phyloP scores from a whole-genome alignment of 2,329 filamentous ascomycete species.

The Polytolypa hystricis region DNA sequence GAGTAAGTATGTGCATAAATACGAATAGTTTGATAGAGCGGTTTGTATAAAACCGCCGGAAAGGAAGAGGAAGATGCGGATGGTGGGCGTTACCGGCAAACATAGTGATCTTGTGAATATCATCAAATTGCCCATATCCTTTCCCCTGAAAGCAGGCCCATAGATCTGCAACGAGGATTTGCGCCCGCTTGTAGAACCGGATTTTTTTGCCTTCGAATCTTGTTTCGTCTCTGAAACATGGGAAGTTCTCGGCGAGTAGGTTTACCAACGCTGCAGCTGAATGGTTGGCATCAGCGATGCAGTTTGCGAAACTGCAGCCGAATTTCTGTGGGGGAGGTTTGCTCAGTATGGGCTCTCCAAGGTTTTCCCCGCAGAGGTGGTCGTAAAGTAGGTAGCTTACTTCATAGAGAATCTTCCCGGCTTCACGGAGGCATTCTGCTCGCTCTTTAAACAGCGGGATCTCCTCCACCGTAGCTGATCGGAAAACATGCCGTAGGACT shows the following conservation, averaged over 20 bases:
- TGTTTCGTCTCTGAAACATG: slow-evolving; percentile 75
- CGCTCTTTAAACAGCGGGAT: slow-evolving; percentile 77
- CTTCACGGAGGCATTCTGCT: slow-evolving; percentile 68
- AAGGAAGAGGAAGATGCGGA: slow-evolving; percentile 1
- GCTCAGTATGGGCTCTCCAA: background rate
- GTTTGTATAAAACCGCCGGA: too few relatives aligned
- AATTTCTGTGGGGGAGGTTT: slow-evolving; percentile 49
- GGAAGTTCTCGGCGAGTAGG: slow-evolving; percentile 67
- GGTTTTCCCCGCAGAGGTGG: too few relatives aligned
- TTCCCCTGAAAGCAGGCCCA: slow-evolving; percentile 91
- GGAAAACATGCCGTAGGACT: slow-evolving; percentile 64
- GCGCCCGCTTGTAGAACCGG: slow-evolving; percentile 82
- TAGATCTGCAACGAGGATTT: slow-evolving; percentile 89
- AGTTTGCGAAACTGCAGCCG: slow-evolving; percentile 58
- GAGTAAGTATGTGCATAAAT: background rate
- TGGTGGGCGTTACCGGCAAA: slow-evolving; percentile 61
- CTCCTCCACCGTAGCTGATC: slow-evolving; percentile 73
- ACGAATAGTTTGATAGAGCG: background rate
- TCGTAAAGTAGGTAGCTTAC: slow-evolving; percentile 34
- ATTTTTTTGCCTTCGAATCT: slow-evolving; percentile 63
- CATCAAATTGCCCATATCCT: slow-evolving; percentile 66
- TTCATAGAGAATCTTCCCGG: slow-evolving; percentile 66
- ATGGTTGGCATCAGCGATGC: slow-evolving; percentile 61
- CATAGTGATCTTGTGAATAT: slow-evolving; percentile 95
- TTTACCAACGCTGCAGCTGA: slow-evolving; percentile 84